Conservation (phyloP, 106 monocot species). For the Cymbidium sinense region DNA sequence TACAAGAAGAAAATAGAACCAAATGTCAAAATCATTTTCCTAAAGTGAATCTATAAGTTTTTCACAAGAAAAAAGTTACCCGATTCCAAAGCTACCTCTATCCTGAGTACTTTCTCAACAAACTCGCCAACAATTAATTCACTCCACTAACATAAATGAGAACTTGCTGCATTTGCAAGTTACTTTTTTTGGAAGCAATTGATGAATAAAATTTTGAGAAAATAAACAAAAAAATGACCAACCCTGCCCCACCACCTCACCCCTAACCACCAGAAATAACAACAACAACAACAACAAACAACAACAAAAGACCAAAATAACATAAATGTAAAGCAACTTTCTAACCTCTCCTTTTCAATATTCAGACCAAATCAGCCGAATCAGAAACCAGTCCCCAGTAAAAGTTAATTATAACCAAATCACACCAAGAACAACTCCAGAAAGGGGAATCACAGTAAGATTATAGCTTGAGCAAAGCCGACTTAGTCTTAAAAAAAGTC, state of each 20-base stretch:
- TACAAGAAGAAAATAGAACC: no score
- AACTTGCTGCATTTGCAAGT: background rate
- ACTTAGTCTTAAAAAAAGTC: background rate
- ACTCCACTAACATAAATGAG: background rate
- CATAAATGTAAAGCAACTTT: background rate
- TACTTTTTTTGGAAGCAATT: slow-evolving; percentile 1
- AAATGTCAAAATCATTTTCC: no score
- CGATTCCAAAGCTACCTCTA: background rate
- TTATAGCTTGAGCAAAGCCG: background rate
- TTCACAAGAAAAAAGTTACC: background rate
- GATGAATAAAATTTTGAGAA: background rate
- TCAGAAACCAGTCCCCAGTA: background rate
- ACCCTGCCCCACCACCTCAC: background rate
- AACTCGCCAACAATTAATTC: background rate
- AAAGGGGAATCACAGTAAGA: no score
- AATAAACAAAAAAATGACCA: background rate
- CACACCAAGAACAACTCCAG: no score
- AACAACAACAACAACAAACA: background rate
- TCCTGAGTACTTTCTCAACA: slow-evolving; percentile 1
- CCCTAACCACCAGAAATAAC: background rate
- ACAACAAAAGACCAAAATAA: no score
- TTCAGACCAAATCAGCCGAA: background rate
- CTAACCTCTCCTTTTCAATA: background rate
- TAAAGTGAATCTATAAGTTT: background rate
- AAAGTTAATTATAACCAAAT: no score